These are phyloP conservation scores for Colletotrichum sp. DNA, from an alignment of 2,329 filamentous ascomycete genomes.

Conservation along the genomic window DNA sequence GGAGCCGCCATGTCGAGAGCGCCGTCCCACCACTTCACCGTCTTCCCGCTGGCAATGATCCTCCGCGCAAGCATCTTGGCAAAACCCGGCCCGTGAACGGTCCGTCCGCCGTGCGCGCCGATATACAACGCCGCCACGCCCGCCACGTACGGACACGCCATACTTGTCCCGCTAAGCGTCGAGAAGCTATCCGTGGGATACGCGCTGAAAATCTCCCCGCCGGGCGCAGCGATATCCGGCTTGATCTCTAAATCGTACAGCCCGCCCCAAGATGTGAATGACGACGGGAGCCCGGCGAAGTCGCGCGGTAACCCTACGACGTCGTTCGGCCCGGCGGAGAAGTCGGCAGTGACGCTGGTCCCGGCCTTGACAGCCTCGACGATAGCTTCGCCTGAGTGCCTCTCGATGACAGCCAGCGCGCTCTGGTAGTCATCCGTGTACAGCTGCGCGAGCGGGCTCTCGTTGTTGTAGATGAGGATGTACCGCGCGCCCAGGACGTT, in stretches of 20 bases:
- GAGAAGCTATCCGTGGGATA: slow-evolving; percentile 38
- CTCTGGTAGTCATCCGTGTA: slow-evolving; percentile 11
- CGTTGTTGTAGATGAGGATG: slow-evolving; percentile 35
- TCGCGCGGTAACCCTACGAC: slow-evolving; percentile 25
- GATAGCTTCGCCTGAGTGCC: slow-evolving; percentile 27
- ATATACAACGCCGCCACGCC: slow-evolving; percentile 43
- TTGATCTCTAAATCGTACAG: slow-evolving; percentile 46
- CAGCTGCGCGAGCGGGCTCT: slow-evolving; percentile 19
- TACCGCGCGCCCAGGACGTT: slow-evolving; percentile 28
- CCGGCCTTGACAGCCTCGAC: slow-evolving; percentile 28
- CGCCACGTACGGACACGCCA: slow-evolving; percentile 51
- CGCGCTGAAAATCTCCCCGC: slow-evolving; percentile 43
- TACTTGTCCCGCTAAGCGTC: slow-evolving; percentile 51
- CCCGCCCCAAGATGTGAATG: slow-evolving; percentile 48
- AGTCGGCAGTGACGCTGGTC: slow-evolving; percentile 32
- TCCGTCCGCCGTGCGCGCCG: slow-evolving; percentile 32
- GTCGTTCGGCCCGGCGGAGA: slow-evolving; percentile 27
- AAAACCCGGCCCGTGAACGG: slow-evolving; percentile 32
- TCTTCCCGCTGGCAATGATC: slow-evolving; percentile 35
- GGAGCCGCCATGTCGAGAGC: slow-evolving; percentile 21
- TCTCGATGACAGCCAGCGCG: slow-evolving; percentile 25
- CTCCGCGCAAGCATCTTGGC: slow-evolving; percentile 29
- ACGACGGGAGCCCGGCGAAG: slow-evolving; percentile 38
- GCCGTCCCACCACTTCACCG: slow-evolving; percentile 28
- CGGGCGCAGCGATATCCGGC: slow-evolving; percentile 47